Base-by-base conservation (phyloP, 345 rosid species). In the Linum tenue region DNA sequence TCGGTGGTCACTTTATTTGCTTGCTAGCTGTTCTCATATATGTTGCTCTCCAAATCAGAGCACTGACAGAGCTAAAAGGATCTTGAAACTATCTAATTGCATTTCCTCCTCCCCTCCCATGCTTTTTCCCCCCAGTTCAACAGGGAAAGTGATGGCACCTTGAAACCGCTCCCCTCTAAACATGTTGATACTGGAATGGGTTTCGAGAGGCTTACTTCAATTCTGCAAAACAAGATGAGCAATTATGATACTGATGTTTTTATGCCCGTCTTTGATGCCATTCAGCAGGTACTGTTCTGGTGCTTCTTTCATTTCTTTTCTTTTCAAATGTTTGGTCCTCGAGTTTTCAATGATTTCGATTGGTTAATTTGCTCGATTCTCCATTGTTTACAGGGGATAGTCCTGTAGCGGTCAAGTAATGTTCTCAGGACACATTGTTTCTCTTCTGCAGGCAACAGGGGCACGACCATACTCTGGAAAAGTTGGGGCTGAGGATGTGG, bases 101-200 rank as follows among this genome's bases (percentile, higher is more conserved):
- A 41, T 22, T n/a, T 37, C 11, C 37, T 57, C 38, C 7, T 4
- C 9, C 10, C 16, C 8, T 38, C 55, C 41, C 37, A n/a, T 51
- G 44, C 12, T 59, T 63, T 50, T 71, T 1, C 31, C 31, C 31
- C 31, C 64, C 76, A 94, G 99, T 91, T 84, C 76, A 94, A 94
- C 63, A 79, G 99, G 82, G 99, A 94, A 82, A 81, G 71, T 56
- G 95, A 91, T 79, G 90, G 95, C 39, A 80, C 91, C 42, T 78
- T 94, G 66, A 94, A 87, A 75, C 77, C 86, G 75, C 82, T 94
- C 58, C 44, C 44, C 6, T 41, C 97, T 64, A 88, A 86, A 87
- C 99, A 94, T 83, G 99, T 94, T 70, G 99, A 94, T 72, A 94
- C 96, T 43, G 97, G 97, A 67, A 0, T 94, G 99, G 99, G 99